A percentile compares a stretch with the other conserved stretches of the same genome.
These are phyloP conservation scores for Tylopilus sp. DNA, from an alignment of 768 basidiomycete genomes.

Conservation along the genomic window DNA sequence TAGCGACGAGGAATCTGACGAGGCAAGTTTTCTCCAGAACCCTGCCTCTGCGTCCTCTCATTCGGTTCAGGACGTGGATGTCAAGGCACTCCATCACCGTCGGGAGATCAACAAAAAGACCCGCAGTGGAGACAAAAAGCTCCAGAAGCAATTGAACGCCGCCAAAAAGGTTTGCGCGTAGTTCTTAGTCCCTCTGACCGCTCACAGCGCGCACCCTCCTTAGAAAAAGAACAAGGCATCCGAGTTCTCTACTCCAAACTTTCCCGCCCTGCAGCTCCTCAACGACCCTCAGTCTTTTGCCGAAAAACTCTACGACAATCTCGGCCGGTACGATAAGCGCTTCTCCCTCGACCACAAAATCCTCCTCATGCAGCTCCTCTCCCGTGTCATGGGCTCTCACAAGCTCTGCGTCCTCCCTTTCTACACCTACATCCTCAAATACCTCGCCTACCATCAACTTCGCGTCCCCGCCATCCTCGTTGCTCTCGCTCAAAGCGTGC, in stretches of 20 bases:
- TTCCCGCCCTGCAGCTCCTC: slow-evolving; percentile 88
- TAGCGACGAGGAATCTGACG: slow-evolving; percentile 69
- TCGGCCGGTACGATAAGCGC: slow-evolving; percentile 87
- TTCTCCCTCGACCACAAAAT: slow-evolving; percentile 97
- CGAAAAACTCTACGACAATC: slow-evolving; percentile 85
- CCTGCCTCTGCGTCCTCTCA: slow-evolving; percentile 4
- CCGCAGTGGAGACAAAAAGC: slow-evolving; percentile 74
- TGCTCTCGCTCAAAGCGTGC: slow-evolving; percentile 89
- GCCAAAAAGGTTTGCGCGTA: slow-evolving; percentile 62
- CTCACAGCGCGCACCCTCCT: slow-evolving; percentile 29
- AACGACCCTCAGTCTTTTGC: slow-evolving; percentile 95
- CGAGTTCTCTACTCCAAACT: slow-evolving; percentile 53
- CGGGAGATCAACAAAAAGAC: slow-evolving; percentile 95
- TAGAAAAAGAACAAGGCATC: slow-evolving; percentile 36
- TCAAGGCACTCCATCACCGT: slow-evolving; percentile 76
- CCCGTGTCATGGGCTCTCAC: slow-evolving; percentile 89
- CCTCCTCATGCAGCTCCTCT: slow-evolving; percentile 93
- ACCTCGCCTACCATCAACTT: slow-evolving; percentile 88
- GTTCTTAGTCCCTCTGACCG: neutral
- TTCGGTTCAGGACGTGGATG: slow-evolving; percentile 50
- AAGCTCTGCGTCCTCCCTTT: slow-evolving; percentile 91
- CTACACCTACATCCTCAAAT: slow-evolving; percentile 95
- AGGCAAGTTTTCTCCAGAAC: slow-evolving; percentile 6
- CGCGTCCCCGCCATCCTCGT: slow-evolving; percentile 92
- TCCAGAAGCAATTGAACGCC: slow-evolving; percentile 65